These are phyloP conservation scores for Colletotrichum somersetense DNA, from an alignment of 2,329 filamentous ascomycete species.

Conservation along the genomic window DNA sequence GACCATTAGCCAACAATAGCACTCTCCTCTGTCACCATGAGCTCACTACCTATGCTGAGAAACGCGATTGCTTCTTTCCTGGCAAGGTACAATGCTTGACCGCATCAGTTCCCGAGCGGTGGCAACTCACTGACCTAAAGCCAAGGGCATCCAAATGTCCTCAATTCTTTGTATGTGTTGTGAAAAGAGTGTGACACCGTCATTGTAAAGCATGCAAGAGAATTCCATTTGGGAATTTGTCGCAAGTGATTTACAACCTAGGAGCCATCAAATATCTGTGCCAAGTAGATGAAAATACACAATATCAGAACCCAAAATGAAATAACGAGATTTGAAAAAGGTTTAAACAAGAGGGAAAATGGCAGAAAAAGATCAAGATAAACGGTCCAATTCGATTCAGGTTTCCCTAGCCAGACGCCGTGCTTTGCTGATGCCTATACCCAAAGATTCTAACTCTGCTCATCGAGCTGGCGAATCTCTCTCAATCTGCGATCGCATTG, in stretches of 20 bases:
- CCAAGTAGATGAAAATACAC: slow-evolving; percentile 6
- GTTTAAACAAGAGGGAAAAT: neutral
- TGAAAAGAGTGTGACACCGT: neutral
- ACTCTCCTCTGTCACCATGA: neutral
- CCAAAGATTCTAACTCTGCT: slow-evolving; percentile 18
- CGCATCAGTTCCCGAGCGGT: neutral
- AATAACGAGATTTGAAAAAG: neutral
- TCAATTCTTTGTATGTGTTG: neutral
- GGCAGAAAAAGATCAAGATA: neutral
- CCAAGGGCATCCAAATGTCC: neutral
- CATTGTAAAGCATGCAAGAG: slow-evolving; percentile 4
- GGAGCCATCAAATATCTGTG: neutral
- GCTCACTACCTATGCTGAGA: neutral
- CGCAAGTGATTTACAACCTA: neutral
- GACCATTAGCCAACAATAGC: neutral
- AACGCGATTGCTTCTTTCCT: neutral
- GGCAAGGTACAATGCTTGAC: neutral
- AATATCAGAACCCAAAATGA: neutral
- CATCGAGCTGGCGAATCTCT: neutral
- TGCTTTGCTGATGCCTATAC: slow-evolving; percentile 34
- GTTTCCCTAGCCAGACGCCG: slow-evolving; percentile 26
- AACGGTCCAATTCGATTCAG: slow-evolving; percentile 17
- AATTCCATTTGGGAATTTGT: slow-evolving; percentile 1
- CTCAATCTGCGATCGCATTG: neutral
- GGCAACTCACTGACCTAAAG: neutral